phyloP scores from a whole-genome alignment of 306 rosid genomes.

The Corylus avellana region DNA sequence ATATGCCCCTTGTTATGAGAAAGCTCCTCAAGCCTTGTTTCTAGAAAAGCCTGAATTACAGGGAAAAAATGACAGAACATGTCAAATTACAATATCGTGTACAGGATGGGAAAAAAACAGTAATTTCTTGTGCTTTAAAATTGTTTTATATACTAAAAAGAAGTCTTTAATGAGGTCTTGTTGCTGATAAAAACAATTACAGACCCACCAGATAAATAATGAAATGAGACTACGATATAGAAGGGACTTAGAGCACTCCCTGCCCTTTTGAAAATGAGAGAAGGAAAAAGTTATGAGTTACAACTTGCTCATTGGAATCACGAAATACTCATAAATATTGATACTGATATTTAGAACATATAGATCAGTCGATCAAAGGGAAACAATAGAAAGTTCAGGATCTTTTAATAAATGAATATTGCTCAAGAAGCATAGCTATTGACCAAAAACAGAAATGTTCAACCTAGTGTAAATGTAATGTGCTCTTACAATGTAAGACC shows the following conservation, averaged over 20 bases:
- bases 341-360: background rate
- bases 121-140: background rate
- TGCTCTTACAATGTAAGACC: conserved; percentile 96
- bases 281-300: background rate
- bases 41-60: conserved; percentile 71
- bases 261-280: background rate
- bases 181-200: background rate
- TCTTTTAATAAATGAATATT: background rate
- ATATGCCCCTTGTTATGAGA: conserved; percentile 38
- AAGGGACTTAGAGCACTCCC: background rate
- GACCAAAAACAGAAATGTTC: conserved; percentile 24
- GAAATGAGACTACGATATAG: background rate
- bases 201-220: background rate
- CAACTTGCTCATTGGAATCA: background rate
- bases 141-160: background rate
- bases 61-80: background rate
- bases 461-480: conserved; percentile 38
- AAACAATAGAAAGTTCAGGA: background rate
- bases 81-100: background rate
- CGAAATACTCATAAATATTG: background rate
- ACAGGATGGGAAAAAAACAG: background rate
- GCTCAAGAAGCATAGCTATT: background rate
- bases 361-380: background rate
- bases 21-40: conserved; percentile 53
- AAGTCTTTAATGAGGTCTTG: background rate